A percentile compares a stretch with the other conserved stretches of the same genome.
Evolutionary conservation across 192 early-diverging fungal genomes (phyloP).

Genomic region (Coemansia sp.): DNA sequence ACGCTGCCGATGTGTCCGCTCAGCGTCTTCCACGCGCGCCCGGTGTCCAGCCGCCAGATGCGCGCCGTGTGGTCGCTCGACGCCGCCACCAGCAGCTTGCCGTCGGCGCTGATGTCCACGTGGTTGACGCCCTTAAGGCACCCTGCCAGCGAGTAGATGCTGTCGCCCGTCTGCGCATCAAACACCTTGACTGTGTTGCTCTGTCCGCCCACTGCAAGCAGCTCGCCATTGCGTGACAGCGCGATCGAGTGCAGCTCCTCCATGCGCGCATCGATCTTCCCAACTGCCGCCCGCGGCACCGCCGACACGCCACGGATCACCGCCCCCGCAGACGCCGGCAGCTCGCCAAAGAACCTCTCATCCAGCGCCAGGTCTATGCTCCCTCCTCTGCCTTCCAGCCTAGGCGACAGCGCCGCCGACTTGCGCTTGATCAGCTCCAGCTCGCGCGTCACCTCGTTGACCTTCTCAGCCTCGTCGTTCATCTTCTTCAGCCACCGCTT

Average conservation of each 20-base stretch:
- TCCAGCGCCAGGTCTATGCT: constrained; percentile 15
- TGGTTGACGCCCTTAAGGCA: constrained; percentile 84
- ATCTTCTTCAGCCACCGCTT: constrained; percentile 90
- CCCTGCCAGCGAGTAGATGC: constrained; percentile 67
- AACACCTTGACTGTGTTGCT: constrained; percentile 80
- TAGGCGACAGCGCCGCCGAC: constrained; percentile 37
- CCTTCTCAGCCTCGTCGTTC: constrained; percentile 84
- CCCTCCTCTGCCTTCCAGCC: constrained; percentile 10
- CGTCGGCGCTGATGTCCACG: constrained; percentile 56
- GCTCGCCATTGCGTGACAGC: constrained; percentile 63
- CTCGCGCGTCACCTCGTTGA: constrained; percentile 92
- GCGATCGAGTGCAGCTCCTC: constrained; percentile 82
- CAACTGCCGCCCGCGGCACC: constrained; percentile 38
- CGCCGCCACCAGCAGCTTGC: constrained; percentile 60
- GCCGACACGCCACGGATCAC: constrained; percentile 29
- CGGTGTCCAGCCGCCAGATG: constrained; percentile 80
- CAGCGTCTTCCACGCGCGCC: constrained; percentile 83
- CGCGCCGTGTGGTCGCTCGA: constrained; percentile 91
- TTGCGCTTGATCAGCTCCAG: constrained; percentile 70
- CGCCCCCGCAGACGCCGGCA: constrained; percentile 16
- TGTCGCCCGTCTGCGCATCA: constrained; percentile 72
- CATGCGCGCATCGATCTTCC: constrained; percentile 48
- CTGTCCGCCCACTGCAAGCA: constrained; percentile 78
- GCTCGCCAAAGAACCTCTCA: constrained; percentile 34
- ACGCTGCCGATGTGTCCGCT: constrained; percentile 96